Conservation (phyloP, 2,329 filamentous ascomycete genomes). For the Sporothrix humicola region DNA sequence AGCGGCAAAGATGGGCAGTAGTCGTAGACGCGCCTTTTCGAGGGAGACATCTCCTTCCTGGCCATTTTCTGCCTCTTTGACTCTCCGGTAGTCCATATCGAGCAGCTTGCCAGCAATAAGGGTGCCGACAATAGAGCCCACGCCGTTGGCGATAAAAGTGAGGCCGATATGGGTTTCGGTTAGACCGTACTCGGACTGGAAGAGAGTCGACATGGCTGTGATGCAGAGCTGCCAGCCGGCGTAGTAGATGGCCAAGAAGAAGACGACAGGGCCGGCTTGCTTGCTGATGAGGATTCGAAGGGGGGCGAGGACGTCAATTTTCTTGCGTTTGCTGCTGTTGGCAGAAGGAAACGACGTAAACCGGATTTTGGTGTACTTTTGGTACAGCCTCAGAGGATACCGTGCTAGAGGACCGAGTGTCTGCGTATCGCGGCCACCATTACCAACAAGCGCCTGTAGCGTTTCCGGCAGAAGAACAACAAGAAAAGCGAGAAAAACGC, state of each 20-base stretch:
- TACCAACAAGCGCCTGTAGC: constrained; percentile 63
- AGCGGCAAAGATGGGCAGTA: constrained; percentile 52
- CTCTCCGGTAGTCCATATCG: constrained; percentile 72
- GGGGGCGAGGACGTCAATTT: constrained; percentile 63
- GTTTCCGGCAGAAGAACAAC: constrained; percentile 64
- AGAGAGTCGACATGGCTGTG: constrained; percentile 58
- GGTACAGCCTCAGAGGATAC: constrained; percentile 53
- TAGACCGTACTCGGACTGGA: constrained; percentile 54
- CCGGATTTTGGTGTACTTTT: constrained; percentile 38
- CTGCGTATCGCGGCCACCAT: constrained; percentile 62
- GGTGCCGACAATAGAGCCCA: constrained; percentile 56
- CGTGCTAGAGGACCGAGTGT: constrained; percentile 62
- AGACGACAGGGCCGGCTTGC: constrained; percentile 59
- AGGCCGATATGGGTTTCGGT: constrained; percentile 58
- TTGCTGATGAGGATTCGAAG: constrained; percentile 61
- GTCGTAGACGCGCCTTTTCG: constrained; percentile 58
- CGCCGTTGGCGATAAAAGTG: constrained; percentile 60
- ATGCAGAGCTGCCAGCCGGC: constrained; percentile 61
- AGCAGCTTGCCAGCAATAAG: constrained; percentile 61
- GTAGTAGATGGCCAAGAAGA: constrained; percentile 61
- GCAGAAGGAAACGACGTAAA: neutral
- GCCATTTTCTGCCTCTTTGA: constrained; percentile 41
- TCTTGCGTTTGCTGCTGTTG: constrained; percentile 49
- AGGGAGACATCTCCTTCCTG: constrained; percentile 55
- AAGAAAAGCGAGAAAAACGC: constrained; percentile 59